Evolutionary conservation across 768 basidiomycete genomes (phyloP).

Genomic region (Boletus pseudopeckii): DNA sequence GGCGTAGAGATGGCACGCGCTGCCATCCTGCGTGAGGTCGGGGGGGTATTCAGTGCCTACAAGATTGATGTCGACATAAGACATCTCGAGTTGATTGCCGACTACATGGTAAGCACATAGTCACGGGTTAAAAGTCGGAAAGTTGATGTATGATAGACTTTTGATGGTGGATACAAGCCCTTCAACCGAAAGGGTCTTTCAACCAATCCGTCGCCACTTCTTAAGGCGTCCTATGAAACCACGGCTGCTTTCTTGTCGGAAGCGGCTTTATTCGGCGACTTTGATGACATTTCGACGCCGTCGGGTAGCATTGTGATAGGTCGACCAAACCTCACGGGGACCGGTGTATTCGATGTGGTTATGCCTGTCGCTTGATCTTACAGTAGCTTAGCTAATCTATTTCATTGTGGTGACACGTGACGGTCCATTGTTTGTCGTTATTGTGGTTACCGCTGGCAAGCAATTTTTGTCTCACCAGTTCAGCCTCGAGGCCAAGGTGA

Average conservation of each 20-base stretch:
- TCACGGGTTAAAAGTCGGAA: background rate
- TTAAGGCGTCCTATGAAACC: constrained; percentile 98
- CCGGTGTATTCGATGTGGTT: constrained; percentile 89
- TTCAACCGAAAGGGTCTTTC: constrained; percentile 97
- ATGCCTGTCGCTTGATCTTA: constrained; percentile 38
- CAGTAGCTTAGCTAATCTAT: no score
- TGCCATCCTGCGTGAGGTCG: constrained; percentile 87
- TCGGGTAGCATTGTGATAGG: constrained; percentile 92
- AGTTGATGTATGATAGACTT: constrained; percentile 59
- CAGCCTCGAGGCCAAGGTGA: constrained; percentile 23
- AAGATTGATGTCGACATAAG: constrained; percentile 93
- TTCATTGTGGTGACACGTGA: constrained; percentile 8
- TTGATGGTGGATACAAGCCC: constrained; percentile 96
- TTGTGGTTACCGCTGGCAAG: constrained; percentile 13
- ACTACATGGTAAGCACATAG: constrained; percentile 83
- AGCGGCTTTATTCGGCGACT: constrained; percentile 92
- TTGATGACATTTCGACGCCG: constrained; percentile 86
- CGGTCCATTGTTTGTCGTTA: constrained; percentile 20
- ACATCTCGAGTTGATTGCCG: constrained; percentile 95
- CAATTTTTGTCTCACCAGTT: constrained; percentile 18
- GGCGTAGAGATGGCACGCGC: constrained; percentile 96
- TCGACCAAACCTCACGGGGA: constrained; percentile 85
- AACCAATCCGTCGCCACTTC: constrained; percentile 87
- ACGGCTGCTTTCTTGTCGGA: constrained; percentile 92
- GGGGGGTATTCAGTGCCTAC: constrained; percentile 90